Evolutionary conservation across 352 stramenopile species (phyloP).

Genomic region (Phytophthora colocasiae): DNA sequence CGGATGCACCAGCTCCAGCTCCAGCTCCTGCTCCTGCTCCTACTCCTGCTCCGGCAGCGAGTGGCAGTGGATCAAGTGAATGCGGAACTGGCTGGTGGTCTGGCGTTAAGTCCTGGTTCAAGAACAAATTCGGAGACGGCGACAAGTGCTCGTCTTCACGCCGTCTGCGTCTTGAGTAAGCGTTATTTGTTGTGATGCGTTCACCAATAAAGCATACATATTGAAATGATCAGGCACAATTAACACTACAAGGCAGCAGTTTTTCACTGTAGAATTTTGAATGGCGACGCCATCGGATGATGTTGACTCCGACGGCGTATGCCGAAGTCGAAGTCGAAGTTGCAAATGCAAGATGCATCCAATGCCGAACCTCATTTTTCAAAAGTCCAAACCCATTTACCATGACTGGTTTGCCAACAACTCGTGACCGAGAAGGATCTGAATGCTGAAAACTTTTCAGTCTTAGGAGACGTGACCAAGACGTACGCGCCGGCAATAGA

Average conservation of each 20-base stretch:
- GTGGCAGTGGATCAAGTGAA: not conserved
- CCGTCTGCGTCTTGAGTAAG: conserved; percentile 16
- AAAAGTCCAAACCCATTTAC: too few species aligned
- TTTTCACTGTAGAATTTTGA: too few species aligned
- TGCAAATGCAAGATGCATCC: not conserved
- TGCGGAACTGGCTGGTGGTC: conserved; percentile 1
- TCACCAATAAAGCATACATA: not conserved
- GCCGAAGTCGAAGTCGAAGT: not conserved
- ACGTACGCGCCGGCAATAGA: not conserved
- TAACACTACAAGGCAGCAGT: too few species aligned
- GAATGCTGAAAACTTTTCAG: not conserved
- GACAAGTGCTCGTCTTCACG: conserved; percentile 4
- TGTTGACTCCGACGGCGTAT: not conserved
- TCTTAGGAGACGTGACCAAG: not conserved
- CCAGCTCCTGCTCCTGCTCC: not conserved
- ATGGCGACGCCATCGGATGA: not conserved
- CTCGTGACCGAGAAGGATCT: not conserved
- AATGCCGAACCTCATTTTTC: not conserved
- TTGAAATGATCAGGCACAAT: not conserved
- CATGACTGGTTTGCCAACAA: not conserved
- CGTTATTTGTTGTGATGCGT: conserved; percentile 6
- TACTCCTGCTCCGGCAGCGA: not conserved
- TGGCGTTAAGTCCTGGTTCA: conserved; percentile 7
- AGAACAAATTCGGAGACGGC: not conserved
- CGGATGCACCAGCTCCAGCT: not conserved